Evolutionary conservation across 202 grass and related monocot species (phyloP).

Genomic region (Zizania palustris): DNA sequence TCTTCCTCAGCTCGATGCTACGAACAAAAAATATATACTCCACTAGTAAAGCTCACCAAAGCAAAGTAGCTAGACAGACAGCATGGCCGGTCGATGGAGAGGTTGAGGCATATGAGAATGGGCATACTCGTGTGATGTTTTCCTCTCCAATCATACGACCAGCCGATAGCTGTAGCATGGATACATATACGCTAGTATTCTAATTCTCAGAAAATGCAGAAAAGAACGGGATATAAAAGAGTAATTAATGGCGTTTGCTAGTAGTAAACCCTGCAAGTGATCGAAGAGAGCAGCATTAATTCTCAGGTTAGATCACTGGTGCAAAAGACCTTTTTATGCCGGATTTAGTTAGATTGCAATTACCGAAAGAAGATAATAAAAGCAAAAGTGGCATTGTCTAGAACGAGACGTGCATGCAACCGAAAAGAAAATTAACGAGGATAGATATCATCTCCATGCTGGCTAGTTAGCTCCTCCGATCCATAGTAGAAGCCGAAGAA

Average conservation of each 20-base stretch:
- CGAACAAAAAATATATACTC: neutral
- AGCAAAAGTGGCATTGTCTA: neutral
- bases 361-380: slow-evolving; percentile 7
- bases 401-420: slow-evolving; percentile 26
- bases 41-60: neutral
- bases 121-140: slow-evolving; percentile 15
- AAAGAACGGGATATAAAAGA: neutral
- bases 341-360: slow-evolving; percentile 16
- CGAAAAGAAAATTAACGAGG: neutral
- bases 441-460: neutral
- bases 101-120: neutral
- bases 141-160: neutral
- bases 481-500: slow-evolving; percentile 7
- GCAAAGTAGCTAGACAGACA: no score
- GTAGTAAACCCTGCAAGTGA: neutral
- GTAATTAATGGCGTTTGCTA: neutral
- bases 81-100: no score
- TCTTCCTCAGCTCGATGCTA: neutral
- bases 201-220: neutral
- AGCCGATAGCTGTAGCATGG: no score
- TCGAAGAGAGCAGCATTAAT: neutral
- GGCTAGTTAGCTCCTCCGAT: slow-evolving; percentile 12
- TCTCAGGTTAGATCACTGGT: neutral
- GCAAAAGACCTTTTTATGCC: neutral
- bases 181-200: neutral